These are phyloP conservation scores for Coprinopsis strossmayeri DNA, from an alignment of 768 basidiomycete species.

Conservation along the genomic window DNA sequence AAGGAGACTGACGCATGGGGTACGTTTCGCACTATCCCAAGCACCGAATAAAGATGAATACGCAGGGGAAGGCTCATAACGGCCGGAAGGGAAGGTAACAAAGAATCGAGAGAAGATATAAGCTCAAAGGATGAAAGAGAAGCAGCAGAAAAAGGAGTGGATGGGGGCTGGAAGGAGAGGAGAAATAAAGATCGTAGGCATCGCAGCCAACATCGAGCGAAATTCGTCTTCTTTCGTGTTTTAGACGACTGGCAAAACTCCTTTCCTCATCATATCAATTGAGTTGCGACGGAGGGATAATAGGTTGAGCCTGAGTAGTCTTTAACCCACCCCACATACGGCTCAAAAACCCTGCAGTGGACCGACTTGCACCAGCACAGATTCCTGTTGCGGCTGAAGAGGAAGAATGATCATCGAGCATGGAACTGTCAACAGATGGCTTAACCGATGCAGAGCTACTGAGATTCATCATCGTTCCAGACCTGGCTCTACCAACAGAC, in stretches of 20 bases:
- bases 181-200: background rate
- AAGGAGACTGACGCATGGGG: background rate
- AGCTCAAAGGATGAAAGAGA: background rate
- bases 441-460: too few species aligned
- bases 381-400: too few species aligned
- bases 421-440: too few species aligned
- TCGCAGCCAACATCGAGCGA: too few species aligned
- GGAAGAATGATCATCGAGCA: too few species aligned
- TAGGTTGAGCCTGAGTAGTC: background rate
- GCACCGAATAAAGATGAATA: background rate
- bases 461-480: slow-evolving; percentile 6
- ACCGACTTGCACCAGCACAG: too few species aligned
- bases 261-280: background rate
- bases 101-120: background rate
- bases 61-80: background rate
- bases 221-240: too few species aligned
- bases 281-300: background rate
- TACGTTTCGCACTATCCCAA: too few species aligned
- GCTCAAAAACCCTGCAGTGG: slow-evolving; percentile 52
- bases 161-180: background rate
- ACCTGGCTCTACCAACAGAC: background rate
- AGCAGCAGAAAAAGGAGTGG: background rate
- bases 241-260: too few species aligned
- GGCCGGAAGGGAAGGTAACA: background rate
- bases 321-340: slow-evolving; percentile 59